Evolutionary conservation across 2,329 filamentous ascomycete genomes (phyloP).

Genomic region (Diaporthe citri): DNA sequence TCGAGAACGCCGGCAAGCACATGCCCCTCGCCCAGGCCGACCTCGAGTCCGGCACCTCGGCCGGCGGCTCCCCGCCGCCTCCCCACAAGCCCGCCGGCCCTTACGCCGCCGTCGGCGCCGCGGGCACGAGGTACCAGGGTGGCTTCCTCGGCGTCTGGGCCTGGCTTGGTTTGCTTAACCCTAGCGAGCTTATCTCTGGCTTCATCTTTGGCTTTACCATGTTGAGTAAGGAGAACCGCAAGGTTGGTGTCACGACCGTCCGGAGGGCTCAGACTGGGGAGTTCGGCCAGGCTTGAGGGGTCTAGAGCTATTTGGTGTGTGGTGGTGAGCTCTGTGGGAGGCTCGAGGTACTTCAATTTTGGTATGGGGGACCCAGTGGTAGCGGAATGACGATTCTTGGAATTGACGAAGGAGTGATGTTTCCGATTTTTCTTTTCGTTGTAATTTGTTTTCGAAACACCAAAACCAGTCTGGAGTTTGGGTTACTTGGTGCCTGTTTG

Average conservation of each 20-base stretch:
- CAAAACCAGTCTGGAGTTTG: neutral
- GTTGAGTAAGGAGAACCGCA: slow-evolving; percentile 37
- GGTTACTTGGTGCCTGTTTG: neutral
- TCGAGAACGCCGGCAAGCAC: slow-evolving; percentile 37
- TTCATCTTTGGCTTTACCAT: slow-evolving; percentile 38
- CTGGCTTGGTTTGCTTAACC: slow-evolving; percentile 42
- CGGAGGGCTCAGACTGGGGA: slow-evolving; percentile 37
- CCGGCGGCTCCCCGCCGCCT: neutral
- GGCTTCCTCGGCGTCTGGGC: slow-evolving; percentile 43
- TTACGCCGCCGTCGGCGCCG: slow-evolving; percentile 33
- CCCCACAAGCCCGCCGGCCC: neutral
- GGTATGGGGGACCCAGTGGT: neutral
- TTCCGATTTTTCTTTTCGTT: neutral
- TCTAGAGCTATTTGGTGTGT: too few relatives aligned
- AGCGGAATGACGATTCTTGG: neutral
- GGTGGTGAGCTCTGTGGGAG: neutral
- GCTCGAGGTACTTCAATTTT: too few relatives aligned
- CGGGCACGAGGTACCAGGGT: slow-evolving; percentile 44
- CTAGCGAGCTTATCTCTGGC: slow-evolving; percentile 42
- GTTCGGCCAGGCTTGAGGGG: slow-evolving; percentile 16
- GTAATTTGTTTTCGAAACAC: neutral
- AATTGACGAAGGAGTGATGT: neutral
- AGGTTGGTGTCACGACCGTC: slow-evolving; percentile 29
- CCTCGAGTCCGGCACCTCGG: slow-evolving; percentile 1
- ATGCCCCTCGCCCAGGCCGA: slow-evolving; percentile 30